Base-by-base conservation (phyloP, 768 basidiomycete species). In the Zangia roseola region DNA sequence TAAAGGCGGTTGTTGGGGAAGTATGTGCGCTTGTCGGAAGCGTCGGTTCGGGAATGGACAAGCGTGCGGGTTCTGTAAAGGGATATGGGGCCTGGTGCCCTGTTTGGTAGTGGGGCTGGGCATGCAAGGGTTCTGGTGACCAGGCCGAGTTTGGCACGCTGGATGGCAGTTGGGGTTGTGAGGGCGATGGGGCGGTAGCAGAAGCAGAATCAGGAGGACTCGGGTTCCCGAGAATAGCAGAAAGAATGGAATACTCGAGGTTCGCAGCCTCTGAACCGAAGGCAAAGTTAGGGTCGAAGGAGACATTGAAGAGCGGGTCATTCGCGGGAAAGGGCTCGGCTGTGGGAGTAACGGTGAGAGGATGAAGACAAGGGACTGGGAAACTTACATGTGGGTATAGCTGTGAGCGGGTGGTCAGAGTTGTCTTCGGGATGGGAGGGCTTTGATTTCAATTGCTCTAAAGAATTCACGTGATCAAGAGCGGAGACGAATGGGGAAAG, bases 241-340 rank as follows among this genome's bases (percentile, higher is more conserved):
- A 91, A 6, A 98, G 81, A 57, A 97, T 95, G 40, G 91, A 91
- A 69, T 97, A 98, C 64, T 98, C 95, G 53, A 92, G 75, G 64
- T 94, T 94, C 20, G 92, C 93, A 9, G 90, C 91, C 65, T 94
- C 90, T 38, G 91, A 92, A 43, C 86, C 88, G 68, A 94, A 93
- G 12, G 81, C 59, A 66, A 69, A 78, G 59, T 73, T 73, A 42
- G 85, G 74, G 63, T 86, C 81, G 61, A 86, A 85, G 13, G 80
- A 56, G 14, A 78, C 67, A 52, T 79, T 74, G 63, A 85, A 81
- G 53, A 91, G 72, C 8, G 81, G 72, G 52, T 90, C 85, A 43
- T 58, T 62, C 46, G 69, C 68, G 45, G 79, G 73, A 62, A 80
- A 80, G 0, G 79, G 65, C 43, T 83, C 82, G 39, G 77, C 77